These are phyloP conservation scores for Calonectria leucothoes DNA, from an alignment of 2,329 filamentous ascomycete species.

Conservation along the genomic window DNA sequence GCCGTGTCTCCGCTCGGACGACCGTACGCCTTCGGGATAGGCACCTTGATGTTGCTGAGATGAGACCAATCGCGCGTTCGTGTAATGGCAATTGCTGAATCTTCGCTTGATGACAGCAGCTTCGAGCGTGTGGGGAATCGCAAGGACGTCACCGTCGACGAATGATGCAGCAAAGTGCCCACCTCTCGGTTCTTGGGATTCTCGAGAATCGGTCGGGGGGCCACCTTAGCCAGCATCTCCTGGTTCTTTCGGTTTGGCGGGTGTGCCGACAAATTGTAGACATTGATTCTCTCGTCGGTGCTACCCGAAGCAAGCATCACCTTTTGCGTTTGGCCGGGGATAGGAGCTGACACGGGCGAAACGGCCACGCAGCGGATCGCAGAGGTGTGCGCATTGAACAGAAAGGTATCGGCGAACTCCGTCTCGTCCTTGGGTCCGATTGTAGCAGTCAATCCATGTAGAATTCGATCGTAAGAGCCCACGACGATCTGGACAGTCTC, in stretches of 20 bases:
- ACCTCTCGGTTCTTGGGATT: conserved; percentile 90
- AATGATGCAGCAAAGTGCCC: conserved; percentile 88
- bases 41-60: conserved; percentile 88
- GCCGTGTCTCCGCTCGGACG: conserved; percentile 92
- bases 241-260: conserved; percentile 68
- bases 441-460: conserved; percentile 90
- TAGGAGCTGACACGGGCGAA: conserved; percentile 76
- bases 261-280: conserved; percentile 87
- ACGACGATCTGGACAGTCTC: conserved; percentile 88
- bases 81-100: conserved; percentile 90
- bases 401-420: conserved; percentile 89
- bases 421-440: conserved; percentile 60
- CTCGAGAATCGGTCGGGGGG: conserved; percentile 80
- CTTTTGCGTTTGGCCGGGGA: conserved; percentile 77
- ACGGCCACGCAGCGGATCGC: conserved; percentile 90
- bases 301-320: conserved; percentile 90
- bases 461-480: conserved; percentile 92
- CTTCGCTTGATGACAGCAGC: conserved; percentile 87
- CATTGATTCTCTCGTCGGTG: conserved; percentile 93
- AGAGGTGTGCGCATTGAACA: conserved; percentile 93
- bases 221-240: conserved; percentile 73
- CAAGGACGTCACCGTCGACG: conserved; percentile 82
- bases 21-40: conserved; percentile 82
- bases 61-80: conserved; percentile 90
- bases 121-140: conserved; percentile 88